Base-by-base conservation (phyloP, 2,329 filamentous ascomycete species). In the Alternaria triticina region DNA sequence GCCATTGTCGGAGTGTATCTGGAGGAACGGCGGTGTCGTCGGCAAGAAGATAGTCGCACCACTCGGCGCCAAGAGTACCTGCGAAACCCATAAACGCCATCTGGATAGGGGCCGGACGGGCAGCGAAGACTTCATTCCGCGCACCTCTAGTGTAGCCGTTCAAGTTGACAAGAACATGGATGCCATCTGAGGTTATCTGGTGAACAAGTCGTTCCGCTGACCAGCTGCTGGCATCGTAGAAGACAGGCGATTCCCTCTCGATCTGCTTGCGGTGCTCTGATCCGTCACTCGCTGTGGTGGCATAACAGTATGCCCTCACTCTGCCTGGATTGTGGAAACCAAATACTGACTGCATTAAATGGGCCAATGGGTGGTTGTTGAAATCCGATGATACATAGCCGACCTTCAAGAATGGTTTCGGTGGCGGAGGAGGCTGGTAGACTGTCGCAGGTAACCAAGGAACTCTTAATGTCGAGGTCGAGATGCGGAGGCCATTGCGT, bases 61-160 rank as follows among this genome's bases (percentile, higher is more conserved):
- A 99, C 77, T 99, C 96, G 3, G 96, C 96, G 6, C 96, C 96
- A 1, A 99, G 83, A 0, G 95, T 97, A 10, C 96, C 96, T 0
- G 96, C 96, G 77, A 99, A 99, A 0, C 96, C 96, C 96, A 99
- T 99, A 75, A 99, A 99, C 0, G 96, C 97, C 96, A 99, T 99
- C 70, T 99, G 96, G 46, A 99, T 93, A 0, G 96, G 96, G 3
- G 94, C 94, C 15, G 96, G 93, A 25, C 96, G 89, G 22, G 96
- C 96, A 22, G 96, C 96, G 78, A 99, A 99, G 5, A 99, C 91
- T 77, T 99, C 96, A 72, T 99, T 99, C 23, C 94, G 89, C n/a
- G 96, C 96, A 28, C 96, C 96, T 57, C 96, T 88, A 0, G 96
- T 99, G 79, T 99, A 99, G 11, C 96, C 96, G 73, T 99, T 99